Percentiles rank a stretch among this genome's conserved stretches.
Evolutionary conservation across 495 filamentous ascomycete species (phyloP).

Genomic region (Neurospora sp.): DNA sequence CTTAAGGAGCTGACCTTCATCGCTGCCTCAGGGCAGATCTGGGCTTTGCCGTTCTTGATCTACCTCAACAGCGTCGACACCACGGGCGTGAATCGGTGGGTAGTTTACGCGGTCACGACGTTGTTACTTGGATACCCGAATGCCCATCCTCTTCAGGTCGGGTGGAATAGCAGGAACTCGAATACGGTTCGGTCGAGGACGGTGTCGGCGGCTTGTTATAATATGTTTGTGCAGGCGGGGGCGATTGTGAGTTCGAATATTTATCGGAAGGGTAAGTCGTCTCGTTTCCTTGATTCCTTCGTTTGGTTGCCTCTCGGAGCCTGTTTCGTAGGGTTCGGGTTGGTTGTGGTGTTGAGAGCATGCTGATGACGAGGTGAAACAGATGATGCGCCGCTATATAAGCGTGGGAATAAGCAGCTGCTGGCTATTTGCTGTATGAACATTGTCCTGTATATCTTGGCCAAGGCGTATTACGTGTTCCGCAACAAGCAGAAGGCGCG

Average conservation of each 20-base stretch:
- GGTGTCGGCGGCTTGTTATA: slow-evolving; percentile 48
- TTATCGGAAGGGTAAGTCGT: slow-evolving; percentile 36
- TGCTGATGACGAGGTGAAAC: slow-evolving; percentile 37
- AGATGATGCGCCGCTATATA: slow-evolving; percentile 52
- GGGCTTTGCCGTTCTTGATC: slow-evolving; percentile 47
- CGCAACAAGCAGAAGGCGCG: slow-evolving; percentile 38
- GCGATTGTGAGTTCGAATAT: slow-evolving; percentile 56
- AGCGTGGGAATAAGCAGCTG: slow-evolving; percentile 51
- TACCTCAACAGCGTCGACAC: slow-evolving; percentile 40
- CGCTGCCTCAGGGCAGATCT: slow-evolving; percentile 33
- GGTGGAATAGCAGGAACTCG: slow-evolving; percentile 52
- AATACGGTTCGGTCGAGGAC: slow-evolving; percentile 41
- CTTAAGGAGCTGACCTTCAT: slow-evolving; percentile 37
- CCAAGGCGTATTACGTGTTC: slow-evolving; percentile 54
- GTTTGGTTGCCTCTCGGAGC: neutral
- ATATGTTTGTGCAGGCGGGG: slow-evolving; percentile 57
- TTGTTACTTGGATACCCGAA: slow-evolving; percentile 48
- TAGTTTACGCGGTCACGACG: slow-evolving; percentile 45
- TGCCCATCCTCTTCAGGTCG: slow-evolving; percentile 53
- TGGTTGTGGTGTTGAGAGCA: neutral
- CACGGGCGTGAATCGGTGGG: slow-evolving; percentile 39
- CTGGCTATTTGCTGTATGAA: slow-evolving; percentile 47
- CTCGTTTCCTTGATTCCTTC: slow-evolving; percentile 30
- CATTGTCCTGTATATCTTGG: slow-evolving; percentile 42
- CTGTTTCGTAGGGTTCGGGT: neutral